phyloP scores from a whole-genome alignment of 495 filamentous ascomycete species.

The Aspergillus bertholletiae region DNA sequence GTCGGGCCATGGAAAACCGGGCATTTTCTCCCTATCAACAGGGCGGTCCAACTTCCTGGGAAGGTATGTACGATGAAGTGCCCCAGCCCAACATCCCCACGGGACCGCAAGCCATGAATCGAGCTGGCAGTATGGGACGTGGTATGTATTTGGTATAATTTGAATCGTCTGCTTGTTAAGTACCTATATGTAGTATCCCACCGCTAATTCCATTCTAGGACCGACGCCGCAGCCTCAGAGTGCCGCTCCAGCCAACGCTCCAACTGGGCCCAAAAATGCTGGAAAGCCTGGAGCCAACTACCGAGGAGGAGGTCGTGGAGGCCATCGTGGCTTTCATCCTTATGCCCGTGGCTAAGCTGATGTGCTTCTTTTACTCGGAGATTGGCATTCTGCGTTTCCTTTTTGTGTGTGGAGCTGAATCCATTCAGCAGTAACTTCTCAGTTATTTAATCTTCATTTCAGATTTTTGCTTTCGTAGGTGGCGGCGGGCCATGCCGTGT shows the following conservation, averaged over 20 bases:
- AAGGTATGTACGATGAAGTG: slow-evolving; percentile 99
- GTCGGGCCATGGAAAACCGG: slow-evolving; percentile 40
- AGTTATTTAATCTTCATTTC: slow-evolving; percentile 3
- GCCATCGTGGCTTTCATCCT: slow-evolving; percentile 73
- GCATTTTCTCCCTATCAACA: slow-evolving; percentile 49
- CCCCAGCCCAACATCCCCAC: slow-evolving; percentile 72
- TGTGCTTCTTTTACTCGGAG: not conserved
- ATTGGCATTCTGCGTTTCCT: slow-evolving; percentile 2
- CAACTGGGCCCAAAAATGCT: slow-evolving; percentile 94
- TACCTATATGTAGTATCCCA: not conserved
- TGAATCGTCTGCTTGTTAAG: slow-evolving; percentile 4
- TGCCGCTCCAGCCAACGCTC: slow-evolving; percentile 87
- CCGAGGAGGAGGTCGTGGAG: slow-evolving; percentile 85
- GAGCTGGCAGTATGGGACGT: slow-evolving; percentile 48
- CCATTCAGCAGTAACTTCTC: not conserved
- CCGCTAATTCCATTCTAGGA: slow-evolving; percentile 20
- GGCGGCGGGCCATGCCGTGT: not conserved
- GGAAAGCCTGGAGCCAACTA: slow-evolving; percentile 93
- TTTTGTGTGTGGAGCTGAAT: not conserved
- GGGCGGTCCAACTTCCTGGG: slow-evolving; percentile 78
- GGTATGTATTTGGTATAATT: slow-evolving; percentile 29
- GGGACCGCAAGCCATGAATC: slow-evolving; percentile 49
- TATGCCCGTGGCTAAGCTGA: slow-evolving; percentile 50
- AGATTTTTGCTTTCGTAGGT: not conserved
- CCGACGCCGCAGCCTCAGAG: slow-evolving; percentile 54